Conservation (phyloP, 345 rosid genomes). For the Arabis hirsuta region DNA sequence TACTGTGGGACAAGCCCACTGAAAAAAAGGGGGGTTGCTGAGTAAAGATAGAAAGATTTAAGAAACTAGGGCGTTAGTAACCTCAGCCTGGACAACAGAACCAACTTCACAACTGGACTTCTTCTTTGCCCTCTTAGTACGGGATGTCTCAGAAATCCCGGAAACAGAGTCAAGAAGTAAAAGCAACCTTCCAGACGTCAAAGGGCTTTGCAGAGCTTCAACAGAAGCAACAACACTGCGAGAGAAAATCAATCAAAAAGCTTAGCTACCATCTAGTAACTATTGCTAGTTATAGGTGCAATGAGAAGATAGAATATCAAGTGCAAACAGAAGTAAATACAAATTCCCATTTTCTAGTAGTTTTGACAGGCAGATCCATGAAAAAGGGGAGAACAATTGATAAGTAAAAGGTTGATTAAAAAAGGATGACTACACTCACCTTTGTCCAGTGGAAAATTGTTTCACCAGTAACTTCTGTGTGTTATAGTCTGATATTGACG, state of each 20-base stretch:
- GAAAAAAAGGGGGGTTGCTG: constrained; percentile 6
- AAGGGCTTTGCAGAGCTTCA: constrained; percentile 67
- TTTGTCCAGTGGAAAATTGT: constrained; percentile 76
- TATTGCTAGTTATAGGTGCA: constrained; percentile 18
- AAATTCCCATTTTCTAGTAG: constrained; percentile 16
- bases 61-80: constrained; percentile 39
- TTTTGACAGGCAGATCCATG: constrained; percentile 10
- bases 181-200: constrained; percentile 77
- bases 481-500: constrained; percentile 81
- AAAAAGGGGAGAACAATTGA: constrained; percentile 14
- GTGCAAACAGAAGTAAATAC: not conserved
- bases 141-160: constrained; percentile 63
- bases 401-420: constrained; percentile 22
- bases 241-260: constrained; percentile 26
- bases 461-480: constrained; percentile 69
- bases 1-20: constrained; percentile 17
- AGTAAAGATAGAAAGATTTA: constrained; percentile 5
- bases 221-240: constrained; percentile 78
- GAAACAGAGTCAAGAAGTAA: constrained; percentile 73
- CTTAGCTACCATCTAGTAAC: constrained; percentile 19
- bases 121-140: constrained; percentile 80
- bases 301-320: constrained; percentile 19
- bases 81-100: constrained; percentile 91
- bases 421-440: constrained; percentile 48
- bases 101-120: constrained; percentile 71